phyloP scores from a whole-genome alignment of 2,329 filamentous ascomycete genomes.

The Mycocentrospora acerina region DNA sequence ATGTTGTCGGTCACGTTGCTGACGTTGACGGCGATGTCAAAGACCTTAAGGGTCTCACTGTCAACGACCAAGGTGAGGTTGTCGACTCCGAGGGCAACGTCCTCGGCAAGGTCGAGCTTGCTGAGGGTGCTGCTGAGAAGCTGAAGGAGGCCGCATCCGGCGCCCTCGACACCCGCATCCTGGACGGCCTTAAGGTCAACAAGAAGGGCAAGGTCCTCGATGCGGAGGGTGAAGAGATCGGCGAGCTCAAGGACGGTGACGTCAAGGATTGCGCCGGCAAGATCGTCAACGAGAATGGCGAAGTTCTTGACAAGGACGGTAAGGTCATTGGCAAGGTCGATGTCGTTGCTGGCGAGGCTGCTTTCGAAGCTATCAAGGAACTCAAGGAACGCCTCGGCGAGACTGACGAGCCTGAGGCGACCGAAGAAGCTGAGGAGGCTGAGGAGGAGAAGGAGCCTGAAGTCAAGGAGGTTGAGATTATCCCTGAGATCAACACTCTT shows the following conservation, averaged over 20 bases:
- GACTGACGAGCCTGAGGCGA: conserved; percentile 18
- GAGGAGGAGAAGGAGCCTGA: conserved; percentile 35
- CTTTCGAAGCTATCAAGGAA: conserved; percentile 52
- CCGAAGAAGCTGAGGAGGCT: conserved; percentile 3
- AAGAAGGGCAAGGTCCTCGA: conserved; percentile 58
- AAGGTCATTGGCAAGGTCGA: conserved; percentile 53
- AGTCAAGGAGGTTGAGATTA: conserved; percentile 42
- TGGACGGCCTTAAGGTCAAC: conserved; percentile 58
- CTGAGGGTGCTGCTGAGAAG: conserved; percentile 51
- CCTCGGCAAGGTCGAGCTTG: conserved; percentile 53
- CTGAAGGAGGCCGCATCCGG: conserved; percentile 45
- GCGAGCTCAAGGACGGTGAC: conserved; percentile 52
- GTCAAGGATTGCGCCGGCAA: conserved; percentile 48
- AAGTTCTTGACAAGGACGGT: conserved; percentile 53
- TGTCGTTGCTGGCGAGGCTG: conserved; percentile 52
- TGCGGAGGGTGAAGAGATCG: conserved; percentile 54
- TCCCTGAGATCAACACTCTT: conserved; percentile 50
- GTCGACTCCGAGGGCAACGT: conserved; percentile 55
- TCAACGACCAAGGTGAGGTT: conserved; percentile 55
- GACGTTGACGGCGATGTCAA: conserved; percentile 47
- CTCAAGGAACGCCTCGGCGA: conserved; percentile 50
- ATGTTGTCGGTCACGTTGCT: conserved; percentile 52
- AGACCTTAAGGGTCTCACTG: conserved; percentile 51
- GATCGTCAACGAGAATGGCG: conserved; percentile 53
- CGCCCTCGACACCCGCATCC: conserved; percentile 48